Conservation (phyloP, 1,284 basidiomycete species). For the Butyriboletus appendiculatus region DNA sequence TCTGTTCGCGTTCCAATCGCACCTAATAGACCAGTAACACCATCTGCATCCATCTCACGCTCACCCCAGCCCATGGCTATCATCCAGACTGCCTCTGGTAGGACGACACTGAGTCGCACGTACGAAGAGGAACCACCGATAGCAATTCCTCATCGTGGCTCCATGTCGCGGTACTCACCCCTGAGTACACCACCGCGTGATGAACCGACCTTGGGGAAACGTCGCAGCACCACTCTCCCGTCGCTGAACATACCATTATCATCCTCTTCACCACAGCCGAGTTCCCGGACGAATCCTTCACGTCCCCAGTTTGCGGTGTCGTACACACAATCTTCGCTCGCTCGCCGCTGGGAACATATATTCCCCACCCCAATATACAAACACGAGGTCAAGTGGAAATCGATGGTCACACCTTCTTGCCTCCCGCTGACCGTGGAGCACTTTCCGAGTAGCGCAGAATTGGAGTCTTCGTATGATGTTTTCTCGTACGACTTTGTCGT, state of each 20-base stretch:
- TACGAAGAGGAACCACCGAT: constrained; percentile 56
- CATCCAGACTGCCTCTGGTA: constrained; percentile 43
- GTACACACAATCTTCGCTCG: constrained; percentile 67
- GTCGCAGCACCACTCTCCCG: constrained; percentile 49
- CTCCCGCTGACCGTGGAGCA: constrained; percentile 93
- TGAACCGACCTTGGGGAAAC: constrained; percentile 53
- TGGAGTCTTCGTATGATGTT: constrained; percentile 79
- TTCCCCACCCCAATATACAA: constrained; percentile 78
- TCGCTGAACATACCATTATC: constrained; percentile 45
- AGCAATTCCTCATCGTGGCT: constrained; percentile 42
- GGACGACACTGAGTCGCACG: constrained; percentile 46
- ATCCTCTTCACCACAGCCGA: constrained; percentile 50
- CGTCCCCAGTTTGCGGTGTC: constrained; percentile 56
- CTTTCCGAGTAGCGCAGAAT: constrained; percentile 75
- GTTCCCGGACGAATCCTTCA: constrained; percentile 62
- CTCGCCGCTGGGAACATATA: constrained; percentile 87
- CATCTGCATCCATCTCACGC: constrained; percentile 35
- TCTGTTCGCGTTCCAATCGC: constrained; percentile 32
- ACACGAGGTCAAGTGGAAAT: constrained; percentile 93
- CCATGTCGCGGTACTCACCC: constrained; percentile 58
- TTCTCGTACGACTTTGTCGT: constrained; percentile 82
- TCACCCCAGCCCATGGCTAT: constrained; percentile 58
- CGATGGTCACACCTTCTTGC: constrained; percentile 81
- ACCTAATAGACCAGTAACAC: constrained; percentile 28
- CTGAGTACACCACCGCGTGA: constrained; percentile 68